phyloP scores from a whole-genome alignment of 768 basidiomycete species.

The Exsudoporus frostii region DNA sequence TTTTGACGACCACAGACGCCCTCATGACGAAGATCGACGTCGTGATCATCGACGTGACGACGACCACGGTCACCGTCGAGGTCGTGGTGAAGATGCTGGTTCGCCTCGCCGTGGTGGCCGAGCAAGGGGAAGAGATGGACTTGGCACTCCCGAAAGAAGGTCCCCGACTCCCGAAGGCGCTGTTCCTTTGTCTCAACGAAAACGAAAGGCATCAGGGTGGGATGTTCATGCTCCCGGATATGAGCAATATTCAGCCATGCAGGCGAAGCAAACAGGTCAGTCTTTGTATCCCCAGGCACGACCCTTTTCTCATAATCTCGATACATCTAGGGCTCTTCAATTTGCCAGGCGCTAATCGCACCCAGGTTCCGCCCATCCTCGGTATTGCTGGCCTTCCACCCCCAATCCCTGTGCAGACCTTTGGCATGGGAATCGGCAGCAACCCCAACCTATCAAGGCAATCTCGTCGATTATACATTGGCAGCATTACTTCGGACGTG shows the following conservation, averaged over 20 bases:
- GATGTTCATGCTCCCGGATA: slow-evolving; percentile 95
- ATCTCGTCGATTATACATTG: slow-evolving; percentile 93
- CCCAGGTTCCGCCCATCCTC: slow-evolving; percentile 79
- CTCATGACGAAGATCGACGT: slow-evolving; percentile 51
- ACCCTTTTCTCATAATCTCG: slow-evolving; percentile 10
- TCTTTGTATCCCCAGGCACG: background rate
- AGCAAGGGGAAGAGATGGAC: slow-evolving; percentile 44
- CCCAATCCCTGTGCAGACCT: slow-evolving; percentile 78
- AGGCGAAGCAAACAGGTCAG: slow-evolving; percentile 97
- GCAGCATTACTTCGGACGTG: slow-evolving; percentile 92
- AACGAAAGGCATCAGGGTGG: slow-evolving; percentile 91
- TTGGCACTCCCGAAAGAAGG: slow-evolving; percentile 72
- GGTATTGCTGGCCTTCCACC: slow-evolving; percentile 79
- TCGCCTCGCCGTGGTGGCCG: slow-evolving; percentile 44
- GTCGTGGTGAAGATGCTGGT: slow-evolving; percentile 41
- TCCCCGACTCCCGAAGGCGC: slow-evolving; percentile 90
- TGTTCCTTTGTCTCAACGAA: slow-evolving; percentile 78
- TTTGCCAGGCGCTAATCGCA: slow-evolving; percentile 90
- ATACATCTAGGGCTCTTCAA: slow-evolving; percentile 84
- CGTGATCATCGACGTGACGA: slow-evolving; percentile 46
- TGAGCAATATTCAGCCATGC: slow-evolving; percentile 90
- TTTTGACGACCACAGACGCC: slow-evolving; percentile 43
- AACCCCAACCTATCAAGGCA: slow-evolving; percentile 91
- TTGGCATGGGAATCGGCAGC: slow-evolving; percentile 82
- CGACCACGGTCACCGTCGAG: slow-evolving; percentile 29